Percentiles rank a stretch among this genome's conserved stretches.
These are phyloP conservation scores for Trapa bicornis DNA, from an alignment of 345 rosid species.

Conservation along the genomic window DNA sequence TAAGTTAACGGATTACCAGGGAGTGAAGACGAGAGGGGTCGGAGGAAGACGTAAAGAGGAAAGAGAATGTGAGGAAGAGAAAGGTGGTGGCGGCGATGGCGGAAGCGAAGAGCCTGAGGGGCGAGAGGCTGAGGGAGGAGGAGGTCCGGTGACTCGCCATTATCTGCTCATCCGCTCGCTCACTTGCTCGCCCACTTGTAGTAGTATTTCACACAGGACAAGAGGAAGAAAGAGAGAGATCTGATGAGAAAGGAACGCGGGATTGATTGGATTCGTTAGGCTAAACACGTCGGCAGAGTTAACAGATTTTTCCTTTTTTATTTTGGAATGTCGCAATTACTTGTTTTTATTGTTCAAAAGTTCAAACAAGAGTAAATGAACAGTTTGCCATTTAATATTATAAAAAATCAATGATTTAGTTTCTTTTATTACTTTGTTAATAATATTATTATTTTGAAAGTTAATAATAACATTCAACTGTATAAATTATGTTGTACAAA, in stretches of 20 bases:
- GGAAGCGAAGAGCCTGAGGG: conserved; percentile 32
- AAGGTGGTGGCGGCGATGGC: conserved; percentile 33
- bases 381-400: too few relatives aligned
- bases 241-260: neutral
- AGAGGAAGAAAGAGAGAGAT: conserved; percentile 6
- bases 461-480: too few relatives aligned
- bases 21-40: conserved; percentile 28
- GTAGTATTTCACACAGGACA: neutral
- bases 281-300: neutral
- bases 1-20: conserved; percentile 25
- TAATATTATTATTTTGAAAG: too few relatives aligned
- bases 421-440: too few relatives aligned
- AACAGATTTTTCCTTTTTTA: neutral
- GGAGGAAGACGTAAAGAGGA: conserved; percentile 28
- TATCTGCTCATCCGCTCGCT: conserved; percentile 2
- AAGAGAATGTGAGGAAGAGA: conserved; percentile 39
- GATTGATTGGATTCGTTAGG: conserved; percentile 2
- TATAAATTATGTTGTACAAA: too few relatives aligned
- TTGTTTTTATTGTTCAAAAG: too few relatives aligned
- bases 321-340: too few relatives aligned
- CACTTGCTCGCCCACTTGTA: neutral
- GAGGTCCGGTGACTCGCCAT: conserved; percentile 41
- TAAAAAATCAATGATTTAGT: too few relatives aligned
- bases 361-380: too few relatives aligned
- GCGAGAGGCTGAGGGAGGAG: conserved; percentile 5